A percentile compares a stretch with the other conserved stretches of the same genome.
phyloP scores from a whole-genome alignment of 768 basidiomycete species.

The Termitomyces titanicus region DNA sequence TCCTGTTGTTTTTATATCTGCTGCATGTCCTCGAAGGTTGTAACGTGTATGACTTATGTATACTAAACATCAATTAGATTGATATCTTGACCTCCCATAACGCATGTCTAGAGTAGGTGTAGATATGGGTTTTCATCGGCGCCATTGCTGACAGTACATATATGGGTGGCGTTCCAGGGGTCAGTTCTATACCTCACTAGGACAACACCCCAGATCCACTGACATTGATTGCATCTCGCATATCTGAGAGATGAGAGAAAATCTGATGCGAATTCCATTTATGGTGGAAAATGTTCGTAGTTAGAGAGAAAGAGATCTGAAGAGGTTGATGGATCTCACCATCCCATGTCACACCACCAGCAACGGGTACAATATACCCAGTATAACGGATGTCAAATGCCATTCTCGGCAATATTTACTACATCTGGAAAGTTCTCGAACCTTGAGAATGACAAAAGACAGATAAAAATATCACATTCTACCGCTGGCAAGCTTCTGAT shows the following conservation, averaged over 20 bases:
- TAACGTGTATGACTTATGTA: conserved; percentile 4
- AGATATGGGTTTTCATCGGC: not conserved
- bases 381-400: not conserved
- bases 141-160: not conserved
- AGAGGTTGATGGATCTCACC: not conserved
- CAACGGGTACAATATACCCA: not conserved
- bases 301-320: not conserved
- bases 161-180: not conserved
- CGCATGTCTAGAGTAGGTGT: not conserved
- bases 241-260: not conserved
- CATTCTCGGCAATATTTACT: not conserved
- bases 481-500: not conserved
- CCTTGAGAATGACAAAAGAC: not conserved
- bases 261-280: not conserved
- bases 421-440: not conserved
- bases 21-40: conserved; percentile 4
- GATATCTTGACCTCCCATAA: not conserved
- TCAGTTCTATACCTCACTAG: not conserved
- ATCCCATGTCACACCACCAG: not conserved
- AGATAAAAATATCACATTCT: not conserved
- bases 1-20: conserved; percentile 5
- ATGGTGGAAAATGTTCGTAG: not conserved
- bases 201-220: not conserved
- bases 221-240: not conserved
- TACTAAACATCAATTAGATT: not conserved